phyloP scores from a whole-genome alignment of 1,284 basidiomycete species.

The Mycosarcoma mackinlayi region DNA sequence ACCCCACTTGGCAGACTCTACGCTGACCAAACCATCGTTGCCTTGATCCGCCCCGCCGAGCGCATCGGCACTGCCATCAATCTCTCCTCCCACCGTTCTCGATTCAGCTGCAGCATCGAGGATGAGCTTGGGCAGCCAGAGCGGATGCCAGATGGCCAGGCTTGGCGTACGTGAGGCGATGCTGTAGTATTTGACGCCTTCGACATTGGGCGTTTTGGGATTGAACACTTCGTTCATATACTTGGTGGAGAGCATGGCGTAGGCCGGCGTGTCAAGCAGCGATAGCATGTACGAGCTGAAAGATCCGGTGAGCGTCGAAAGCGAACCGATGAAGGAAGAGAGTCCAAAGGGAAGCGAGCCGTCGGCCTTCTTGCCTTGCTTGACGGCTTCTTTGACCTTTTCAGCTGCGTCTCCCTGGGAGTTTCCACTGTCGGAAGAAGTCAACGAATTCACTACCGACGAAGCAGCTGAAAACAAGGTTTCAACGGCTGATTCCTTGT shows the following conservation, averaged over 20 bases:
- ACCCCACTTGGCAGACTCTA: conserved; percentile 70
- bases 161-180: conserved; percentile 81
- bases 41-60: conserved; percentile 76
- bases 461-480: conserved; percentile 30
- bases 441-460: conserved; percentile 11
- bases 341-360: conserved; percentile 43
- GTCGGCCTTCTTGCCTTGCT: conserved; percentile 27
- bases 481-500: conserved; percentile 15
- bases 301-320: conserved; percentile 76
- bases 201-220: conserved; percentile 85
- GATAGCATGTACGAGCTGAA: conserved; percentile 90
- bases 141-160: conserved; percentile 87
- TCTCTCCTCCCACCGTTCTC: conserved; percentile 55
- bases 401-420: conserved; percentile 10
- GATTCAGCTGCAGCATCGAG: conserved; percentile 76
- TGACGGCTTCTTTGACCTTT: conserved; percentile 38
- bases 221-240: conserved; percentile 91
- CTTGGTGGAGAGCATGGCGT: conserved; percentile 88
- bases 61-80: conserved; percentile 65
- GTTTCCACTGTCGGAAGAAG: neutral
- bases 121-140: conserved; percentile 96
- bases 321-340: conserved; percentile 44
- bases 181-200: conserved; percentile 86
- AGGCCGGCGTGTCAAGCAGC: conserved; percentile 94
- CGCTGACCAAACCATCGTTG: conserved; percentile 92